phyloP scores from a whole-genome alignment of 2,329 filamentous ascomycete genomes.

The Diaporthe helianthi region DNA sequence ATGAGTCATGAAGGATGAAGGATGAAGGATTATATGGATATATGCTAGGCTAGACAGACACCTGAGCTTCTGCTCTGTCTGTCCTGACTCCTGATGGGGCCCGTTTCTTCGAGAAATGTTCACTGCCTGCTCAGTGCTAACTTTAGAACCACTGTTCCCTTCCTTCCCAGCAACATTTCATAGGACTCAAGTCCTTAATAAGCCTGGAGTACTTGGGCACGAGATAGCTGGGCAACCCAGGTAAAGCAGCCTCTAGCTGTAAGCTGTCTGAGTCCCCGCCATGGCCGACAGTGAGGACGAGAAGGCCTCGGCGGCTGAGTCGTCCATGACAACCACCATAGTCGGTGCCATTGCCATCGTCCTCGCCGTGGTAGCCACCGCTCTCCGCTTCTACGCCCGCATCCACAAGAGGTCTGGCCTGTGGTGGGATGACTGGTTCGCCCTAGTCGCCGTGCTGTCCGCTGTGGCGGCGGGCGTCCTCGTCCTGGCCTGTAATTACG shows the following conservation, averaged over 20 bases:
- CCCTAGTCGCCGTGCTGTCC: background rate
- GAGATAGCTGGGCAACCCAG: background rate
- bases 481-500: slow-evolving; percentile 22
- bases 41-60: background rate
- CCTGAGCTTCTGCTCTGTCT: background rate
- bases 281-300: background rate
- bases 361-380: background rate
- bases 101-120: background rate
- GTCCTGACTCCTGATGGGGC: background rate
- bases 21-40: background rate
- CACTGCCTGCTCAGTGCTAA: no score
- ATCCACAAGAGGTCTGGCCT: slow-evolving; percentile 3
- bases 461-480: slow-evolving; percentile 23
- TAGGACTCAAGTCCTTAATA: background rate
- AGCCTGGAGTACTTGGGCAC: background rate
- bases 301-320: background rate
- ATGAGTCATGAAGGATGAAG: background rate
- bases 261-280: background rate
- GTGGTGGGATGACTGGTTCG: slow-evolving; percentile 28
- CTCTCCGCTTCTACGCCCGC: slow-evolving; percentile 22
- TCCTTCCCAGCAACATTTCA: background rate
- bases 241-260: background rate
- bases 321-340: background rate
- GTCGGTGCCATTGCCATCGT: slow-evolving; percentile 24
- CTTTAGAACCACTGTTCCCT: background rate